phyloP scores from a whole-genome alignment of 352 stramenopile species.

The Pythium brachiatum region DNA sequence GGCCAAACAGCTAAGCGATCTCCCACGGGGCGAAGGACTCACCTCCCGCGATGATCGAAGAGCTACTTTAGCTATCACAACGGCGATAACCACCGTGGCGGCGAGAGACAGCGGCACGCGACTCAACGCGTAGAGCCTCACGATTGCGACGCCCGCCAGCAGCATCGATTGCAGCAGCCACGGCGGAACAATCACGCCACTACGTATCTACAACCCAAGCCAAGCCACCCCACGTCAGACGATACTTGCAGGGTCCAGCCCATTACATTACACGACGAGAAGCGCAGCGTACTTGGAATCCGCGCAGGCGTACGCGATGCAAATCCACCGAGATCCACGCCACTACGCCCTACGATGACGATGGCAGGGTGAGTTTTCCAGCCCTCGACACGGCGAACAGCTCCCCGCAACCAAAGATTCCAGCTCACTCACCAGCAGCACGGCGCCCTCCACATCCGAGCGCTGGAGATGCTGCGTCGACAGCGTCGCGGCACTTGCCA shows the following conservation, averaged over 20 bases:
- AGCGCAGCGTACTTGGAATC: background rate
- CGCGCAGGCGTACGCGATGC: background rate
- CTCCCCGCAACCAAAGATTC: background rate
- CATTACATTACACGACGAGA: too few relatives aligned
- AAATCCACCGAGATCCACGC: slow-evolving; percentile 8
- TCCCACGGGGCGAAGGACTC: too few relatives aligned
- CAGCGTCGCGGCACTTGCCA: background rate
- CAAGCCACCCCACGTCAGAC: background rate
- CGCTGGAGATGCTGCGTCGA: slow-evolving; percentile 5
- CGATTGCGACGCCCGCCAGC: background rate
- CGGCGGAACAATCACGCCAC: background rate
- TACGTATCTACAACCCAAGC: background rate
- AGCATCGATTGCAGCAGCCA: background rate
- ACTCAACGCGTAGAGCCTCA: slow-evolving; percentile 12
- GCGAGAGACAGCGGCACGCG: slow-evolving; percentile 24
- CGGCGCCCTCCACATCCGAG: slow-evolving; percentile 10
- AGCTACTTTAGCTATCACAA: background rate
- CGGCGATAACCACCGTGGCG: background rate
- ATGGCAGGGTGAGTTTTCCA: background rate
- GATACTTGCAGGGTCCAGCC: too few relatives aligned
- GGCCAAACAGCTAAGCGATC: too few relatives aligned
- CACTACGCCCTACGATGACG: background rate
- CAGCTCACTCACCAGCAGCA: slow-evolving; percentile 11
- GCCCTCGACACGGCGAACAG: background rate
- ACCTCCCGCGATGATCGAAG: background rate